These are phyloP conservation scores for Penicillium manginii DNA, from an alignment of 495 filamentous ascomycete species.

Conservation along the genomic window DNA sequence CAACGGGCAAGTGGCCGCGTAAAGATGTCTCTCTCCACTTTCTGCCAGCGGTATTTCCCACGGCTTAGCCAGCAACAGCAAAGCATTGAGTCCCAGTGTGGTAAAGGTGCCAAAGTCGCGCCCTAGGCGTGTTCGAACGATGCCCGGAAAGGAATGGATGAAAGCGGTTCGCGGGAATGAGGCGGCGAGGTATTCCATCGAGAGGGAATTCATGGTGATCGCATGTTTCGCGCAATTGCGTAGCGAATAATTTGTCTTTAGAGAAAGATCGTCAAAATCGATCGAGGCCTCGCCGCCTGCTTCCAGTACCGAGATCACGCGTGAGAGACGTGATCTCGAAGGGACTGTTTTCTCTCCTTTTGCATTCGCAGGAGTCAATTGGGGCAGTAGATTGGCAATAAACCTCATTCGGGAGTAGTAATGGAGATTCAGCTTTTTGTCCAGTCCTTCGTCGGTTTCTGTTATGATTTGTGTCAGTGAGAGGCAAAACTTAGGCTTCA, in stretches of 20 bases:
- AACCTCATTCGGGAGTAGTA: not conserved
- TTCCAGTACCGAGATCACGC: not conserved
- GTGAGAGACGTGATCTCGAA: not conserved
- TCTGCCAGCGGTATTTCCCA: not conserved
- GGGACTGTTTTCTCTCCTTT: not conserved
- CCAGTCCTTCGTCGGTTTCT: not conserved
- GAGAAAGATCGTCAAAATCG: not conserved
- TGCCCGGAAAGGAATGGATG: not conserved
- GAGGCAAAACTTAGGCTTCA: too few species aligned
- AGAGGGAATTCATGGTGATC: not conserved
- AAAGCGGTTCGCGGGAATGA: not conserved
- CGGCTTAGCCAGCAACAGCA: not conserved
- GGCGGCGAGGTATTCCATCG: not conserved
- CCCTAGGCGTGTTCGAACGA: not conserved
- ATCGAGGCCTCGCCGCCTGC: not conserved
- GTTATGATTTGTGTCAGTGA: not conserved
- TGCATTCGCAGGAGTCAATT: not conserved
- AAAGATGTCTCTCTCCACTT: conserved; percentile 1
- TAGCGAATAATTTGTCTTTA: not conserved
- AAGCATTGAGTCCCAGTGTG: not conserved
- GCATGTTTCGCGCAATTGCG: not conserved
- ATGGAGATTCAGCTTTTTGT: not conserved
- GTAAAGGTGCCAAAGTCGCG: not conserved
- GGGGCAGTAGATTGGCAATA: not conserved
- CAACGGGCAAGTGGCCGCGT: not conserved